A percentile compares a stretch with the other conserved stretches of the same genome.
Evolutionary conservation across 1,284 basidiomycete genomes (phyloP).

Genomic region (Moniliella sp.): DNA sequence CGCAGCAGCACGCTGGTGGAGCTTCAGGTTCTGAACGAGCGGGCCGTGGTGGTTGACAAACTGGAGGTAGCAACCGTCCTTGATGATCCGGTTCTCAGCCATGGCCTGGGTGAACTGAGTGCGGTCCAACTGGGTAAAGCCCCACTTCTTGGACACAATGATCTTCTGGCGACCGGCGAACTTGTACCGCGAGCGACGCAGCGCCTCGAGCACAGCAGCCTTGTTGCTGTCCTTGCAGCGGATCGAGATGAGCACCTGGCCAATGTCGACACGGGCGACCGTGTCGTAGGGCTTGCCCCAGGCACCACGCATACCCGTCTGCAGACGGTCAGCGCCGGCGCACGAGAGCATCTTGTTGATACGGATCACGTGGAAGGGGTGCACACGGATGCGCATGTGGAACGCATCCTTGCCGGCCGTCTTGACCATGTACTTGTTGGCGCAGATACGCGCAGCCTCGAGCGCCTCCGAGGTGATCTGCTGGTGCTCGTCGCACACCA

Average conservation of each 20-base stretch:
- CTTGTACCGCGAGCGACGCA: slow-evolving; percentile 70
- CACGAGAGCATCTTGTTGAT: slow-evolving; percentile 99
- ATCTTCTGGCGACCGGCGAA: slow-evolving; percentile 99
- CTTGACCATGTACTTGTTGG: slow-evolving; percentile 99
- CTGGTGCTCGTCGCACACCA: slow-evolving; percentile 95
- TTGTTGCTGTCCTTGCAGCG: slow-evolving; percentile 75
- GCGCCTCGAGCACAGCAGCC: slow-evolving; percentile 77
- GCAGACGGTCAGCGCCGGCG: slow-evolving; percentile 82
- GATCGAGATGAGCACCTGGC: slow-evolving; percentile 86
- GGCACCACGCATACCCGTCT: slow-evolving; percentile 97
- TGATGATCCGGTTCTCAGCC: slow-evolving; percentile 42
- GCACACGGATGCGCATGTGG: slow-evolving; percentile 88
- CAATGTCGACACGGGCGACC: slow-evolving; percentile 83
- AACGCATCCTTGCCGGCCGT: slow-evolving; percentile 93
- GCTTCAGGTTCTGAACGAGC: slow-evolving; percentile 25
- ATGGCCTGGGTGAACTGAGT: slow-evolving; percentile 72
- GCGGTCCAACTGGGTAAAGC: slow-evolving; percentile 84
- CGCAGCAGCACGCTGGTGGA: slow-evolving; percentile 27
- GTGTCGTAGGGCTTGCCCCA: slow-evolving; percentile 98
- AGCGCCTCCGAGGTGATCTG: slow-evolving; percentile 87
- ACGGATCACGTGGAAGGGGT: slow-evolving; percentile 69
- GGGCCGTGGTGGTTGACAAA: slow-evolving; percentile 30
- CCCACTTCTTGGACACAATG: slow-evolving; percentile 50
- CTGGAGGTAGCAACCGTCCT: slow-evolving; percentile 16
- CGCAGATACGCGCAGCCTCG: slow-evolving; percentile 93